Percentiles rank a stretch among this genome's conserved stretches.
Evolutionary conservation across 2,329 filamentous ascomycete genomes (phyloP).

Genomic region (Verticillium dahliae): DNA sequence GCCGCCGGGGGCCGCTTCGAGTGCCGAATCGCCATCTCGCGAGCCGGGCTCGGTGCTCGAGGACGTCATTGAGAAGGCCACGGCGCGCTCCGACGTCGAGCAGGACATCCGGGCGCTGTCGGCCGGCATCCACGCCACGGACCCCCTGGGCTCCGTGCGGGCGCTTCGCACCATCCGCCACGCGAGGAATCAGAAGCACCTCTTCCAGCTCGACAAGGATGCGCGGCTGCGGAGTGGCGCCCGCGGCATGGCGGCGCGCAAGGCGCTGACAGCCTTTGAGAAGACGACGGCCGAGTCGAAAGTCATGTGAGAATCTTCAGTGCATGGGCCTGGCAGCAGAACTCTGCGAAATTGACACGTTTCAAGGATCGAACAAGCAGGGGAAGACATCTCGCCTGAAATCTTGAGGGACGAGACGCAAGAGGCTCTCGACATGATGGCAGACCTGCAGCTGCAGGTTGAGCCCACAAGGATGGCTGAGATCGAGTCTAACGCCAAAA

Average conservation of each 20-base stretch:
- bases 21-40: conserved; percentile 9
- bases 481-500: conserved; percentile 59
- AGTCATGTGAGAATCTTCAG: conserved; percentile 31
- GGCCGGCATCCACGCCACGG: conserved; percentile 49
- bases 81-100: conserved; percentile 48
- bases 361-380: conserved; percentile 39
- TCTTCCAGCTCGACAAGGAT: conserved; percentile 67
- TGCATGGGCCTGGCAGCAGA: not conserved
- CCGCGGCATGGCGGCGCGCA: conserved; percentile 68
- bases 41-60: conserved; percentile 49
- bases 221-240: conserved; percentile 69
- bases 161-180: conserved; percentile 57
- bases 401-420: conserved; percentile 59
- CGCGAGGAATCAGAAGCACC: conserved; percentile 52
- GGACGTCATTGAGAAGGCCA: conserved; percentile 58
- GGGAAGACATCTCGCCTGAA: conserved; percentile 49
- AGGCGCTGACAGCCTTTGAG: conserved; percentile 64
- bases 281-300: conserved; percentile 55
- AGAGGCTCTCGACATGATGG: conserved; percentile 62
- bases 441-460: conserved; percentile 60
- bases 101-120: conserved; percentile 58
- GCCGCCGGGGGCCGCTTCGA: conserved; percentile 8
- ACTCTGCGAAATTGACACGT: not conserved
- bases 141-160: conserved; percentile 51
- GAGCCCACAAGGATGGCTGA: conserved; percentile 59